Conservation (phyloP, 805 yeast species). For the Ogataea chonburiensis region DNA sequence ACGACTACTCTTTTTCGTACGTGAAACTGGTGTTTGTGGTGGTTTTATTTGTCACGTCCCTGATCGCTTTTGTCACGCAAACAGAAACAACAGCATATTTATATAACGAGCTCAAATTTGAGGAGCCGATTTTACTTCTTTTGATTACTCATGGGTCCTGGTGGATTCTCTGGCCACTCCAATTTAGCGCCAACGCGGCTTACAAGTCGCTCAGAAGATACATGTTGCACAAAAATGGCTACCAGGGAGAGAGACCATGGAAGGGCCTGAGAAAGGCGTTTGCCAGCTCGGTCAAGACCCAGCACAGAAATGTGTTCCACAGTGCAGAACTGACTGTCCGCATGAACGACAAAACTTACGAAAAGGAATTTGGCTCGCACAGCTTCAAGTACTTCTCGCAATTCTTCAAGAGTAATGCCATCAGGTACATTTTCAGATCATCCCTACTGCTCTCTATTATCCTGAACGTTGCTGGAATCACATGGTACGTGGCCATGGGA, state of each 20-base stretch:
- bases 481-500: slow-evolving; percentile 86
- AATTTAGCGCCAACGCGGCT: slow-evolving; percentile 48
- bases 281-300: slow-evolving; percentile 39
- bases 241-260: slow-evolving; percentile 30
- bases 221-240: slow-evolving; percentile 18
- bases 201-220: slow-evolving; percentile 41
- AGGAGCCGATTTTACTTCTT: slow-evolving; percentile 69
- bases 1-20: slow-evolving; percentile 28
- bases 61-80: slow-evolving; percentile 68
- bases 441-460: slow-evolving; percentile 50
- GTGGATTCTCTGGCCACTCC: slow-evolving; percentile 72
- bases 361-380: slow-evolving; percentile 32
- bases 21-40: slow-evolving; percentile 45
- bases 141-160: slow-evolving; percentile 75
- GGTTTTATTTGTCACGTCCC: slow-evolving; percentile 45
- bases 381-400: slow-evolving; percentile 30
- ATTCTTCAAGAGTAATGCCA: slow-evolving; percentile 45
- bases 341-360: slow-evolving; percentile 30
- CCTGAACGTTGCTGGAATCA: slow-evolving; percentile 70
- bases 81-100: slow-evolving; percentile 78
- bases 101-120: slow-evolving; percentile 51
- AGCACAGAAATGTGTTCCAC: slow-evolving; percentile 41
- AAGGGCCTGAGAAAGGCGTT: slow-evolving; percentile 34
- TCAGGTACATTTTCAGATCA: slow-evolving; percentile 45
- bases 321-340: slow-evolving; percentile 36